phyloP scores from a whole-genome alignment of 2,329 filamentous ascomycete genomes.

The Teratosphaeria viscida region DNA sequence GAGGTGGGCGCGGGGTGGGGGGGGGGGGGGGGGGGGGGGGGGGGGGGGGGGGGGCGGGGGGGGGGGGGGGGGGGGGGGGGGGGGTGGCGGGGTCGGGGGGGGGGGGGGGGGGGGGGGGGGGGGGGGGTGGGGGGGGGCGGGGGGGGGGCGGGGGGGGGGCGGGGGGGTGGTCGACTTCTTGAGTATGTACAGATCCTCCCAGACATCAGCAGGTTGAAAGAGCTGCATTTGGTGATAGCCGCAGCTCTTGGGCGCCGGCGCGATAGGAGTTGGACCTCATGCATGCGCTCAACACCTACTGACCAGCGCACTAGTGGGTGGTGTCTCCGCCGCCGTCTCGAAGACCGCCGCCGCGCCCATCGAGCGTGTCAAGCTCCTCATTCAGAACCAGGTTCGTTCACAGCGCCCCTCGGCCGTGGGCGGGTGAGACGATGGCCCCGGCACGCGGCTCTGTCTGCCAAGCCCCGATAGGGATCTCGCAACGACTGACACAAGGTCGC shows the following conservation, averaged over 20 bases:
- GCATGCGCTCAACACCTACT: conserved; percentile 23
- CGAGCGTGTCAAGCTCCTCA: conserved; percentile 99
- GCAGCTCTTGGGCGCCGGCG: conserved; percentile 12
- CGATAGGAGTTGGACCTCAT: conserved; percentile 21
- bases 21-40: no score
- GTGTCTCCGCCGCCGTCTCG: conserved; percentile 99
- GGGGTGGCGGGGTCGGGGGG: no score
- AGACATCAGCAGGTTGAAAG: conserved; percentile 1
- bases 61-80: no score
- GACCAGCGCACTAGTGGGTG: conserved; percentile 67
- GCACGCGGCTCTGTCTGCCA: conserved; percentile 1
- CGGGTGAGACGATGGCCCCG: conserved; percentile 1
- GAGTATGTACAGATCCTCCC: conserved; percentile 54
- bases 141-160: no score
- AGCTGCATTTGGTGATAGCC: conserved; percentile 4
- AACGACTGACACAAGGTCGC: conserved; percentile 3
- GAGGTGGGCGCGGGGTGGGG: no score
- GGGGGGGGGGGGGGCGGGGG: no score
- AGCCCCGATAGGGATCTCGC: neutral
- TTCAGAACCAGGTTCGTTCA: conserved; percentile 95
- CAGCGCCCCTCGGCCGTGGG: neutral
- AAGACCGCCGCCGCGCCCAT: conserved; percentile 99
- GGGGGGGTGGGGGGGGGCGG: no score
- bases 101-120: no score
- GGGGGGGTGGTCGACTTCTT: conserved; percentile 97